Conservation (phyloP, 1,139 yeast genomes). For the Pichia kudriavzevii region DNA sequence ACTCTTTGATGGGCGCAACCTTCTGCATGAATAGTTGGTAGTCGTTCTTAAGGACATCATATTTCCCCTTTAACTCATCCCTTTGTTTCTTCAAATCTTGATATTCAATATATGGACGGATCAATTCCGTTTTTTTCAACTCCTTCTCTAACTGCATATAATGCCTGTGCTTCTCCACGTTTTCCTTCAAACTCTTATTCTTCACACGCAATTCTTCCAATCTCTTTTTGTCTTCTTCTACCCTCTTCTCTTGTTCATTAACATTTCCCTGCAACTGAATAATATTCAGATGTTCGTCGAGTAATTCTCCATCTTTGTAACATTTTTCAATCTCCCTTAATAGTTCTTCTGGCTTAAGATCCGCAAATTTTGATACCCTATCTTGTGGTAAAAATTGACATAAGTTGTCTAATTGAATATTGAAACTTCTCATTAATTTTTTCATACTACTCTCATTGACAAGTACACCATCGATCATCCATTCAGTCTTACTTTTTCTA, state of each 20-base stretch:
- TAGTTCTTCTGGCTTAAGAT: constrained; percentile 66
- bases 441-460: constrained; percentile 42
- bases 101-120: constrained; percentile 53
- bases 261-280: constrained; percentile 43
- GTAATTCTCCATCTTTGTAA: constrained; percentile 54
- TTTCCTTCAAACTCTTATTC: constrained; percentile 22
- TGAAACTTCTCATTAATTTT: constrained; percentile 40
- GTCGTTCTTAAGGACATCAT: constrained; percentile 26
- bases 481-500: constrained; percentile 40
- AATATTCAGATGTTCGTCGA: constrained; percentile 49
- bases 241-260: constrained; percentile 26
- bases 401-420: constrained; percentile 81
- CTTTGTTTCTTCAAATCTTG: constrained; percentile 45
- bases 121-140: constrained; percentile 40
- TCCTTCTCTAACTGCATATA: constrained; percentile 36
- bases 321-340: constrained; percentile 78
- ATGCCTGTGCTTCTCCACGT: constrained; percentile 24
- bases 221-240: constrained; percentile 29
- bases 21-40: constrained; percentile 24
- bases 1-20: constrained; percentile 34
- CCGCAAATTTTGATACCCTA: constrained; percentile 88
- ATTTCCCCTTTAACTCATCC: constrained; percentile 34
- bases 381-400: constrained; percentile 97
- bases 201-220: constrained; percentile 31
- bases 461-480: constrained; percentile 47